These are phyloP conservation scores for Monosporascus sp. DNA, from an alignment of 2,329 filamentous ascomycete genomes.

Conservation along the genomic window DNA sequence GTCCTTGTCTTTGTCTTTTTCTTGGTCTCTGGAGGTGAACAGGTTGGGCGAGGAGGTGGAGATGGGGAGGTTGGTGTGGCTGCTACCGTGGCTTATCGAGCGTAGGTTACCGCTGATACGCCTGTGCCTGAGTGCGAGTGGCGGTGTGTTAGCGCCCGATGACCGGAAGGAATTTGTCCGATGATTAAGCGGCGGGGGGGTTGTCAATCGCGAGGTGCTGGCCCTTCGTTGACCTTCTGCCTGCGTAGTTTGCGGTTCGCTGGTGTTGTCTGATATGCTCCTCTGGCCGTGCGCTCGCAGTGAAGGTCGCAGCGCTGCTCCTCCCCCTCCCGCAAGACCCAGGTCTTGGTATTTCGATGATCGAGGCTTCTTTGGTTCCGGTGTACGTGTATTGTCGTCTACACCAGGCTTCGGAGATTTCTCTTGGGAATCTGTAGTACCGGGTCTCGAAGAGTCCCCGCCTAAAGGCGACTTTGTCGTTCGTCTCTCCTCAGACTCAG, in stretches of 20 bases:
- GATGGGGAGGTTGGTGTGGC: constrained; percentile 8
- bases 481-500: constrained; percentile 23
- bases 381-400: constrained; percentile 4
- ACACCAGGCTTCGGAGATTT: constrained; percentile 6
- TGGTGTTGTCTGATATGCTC: constrained; percentile 36
- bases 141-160: constrained; percentile 53
- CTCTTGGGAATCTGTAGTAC: constrained; percentile 13
- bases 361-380: constrained; percentile 14
- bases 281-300: constrained; percentile 13
- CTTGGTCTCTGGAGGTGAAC: constrained; percentile 33
- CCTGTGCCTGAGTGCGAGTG: constrained; percentile 55
- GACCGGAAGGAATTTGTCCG: constrained; percentile 54
- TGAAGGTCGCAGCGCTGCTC: constrained; percentile 13
- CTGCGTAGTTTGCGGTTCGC: constrained; percentile 15
- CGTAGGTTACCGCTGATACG: constrained; percentile 73
- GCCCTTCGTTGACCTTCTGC: constrained; percentile 29
- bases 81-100: constrained; percentile 54
- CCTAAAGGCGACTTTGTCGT: constrained; percentile 18
- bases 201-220: constrained; percentile 45
- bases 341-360: constrained; percentile 15
- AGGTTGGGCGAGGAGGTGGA: constrained; percentile 24
- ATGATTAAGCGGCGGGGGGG: constrained; percentile 48
- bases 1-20: constrained; percentile 29
- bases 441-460: constrained; percentile 20
- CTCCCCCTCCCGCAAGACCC: constrained; percentile 7